A percentile compares a stretch with the other conserved stretches of the same genome.
Conservation (phyloP, 2,329 filamentous ascomycete species). For the Colletotrichum tamarilloi region DNA sequence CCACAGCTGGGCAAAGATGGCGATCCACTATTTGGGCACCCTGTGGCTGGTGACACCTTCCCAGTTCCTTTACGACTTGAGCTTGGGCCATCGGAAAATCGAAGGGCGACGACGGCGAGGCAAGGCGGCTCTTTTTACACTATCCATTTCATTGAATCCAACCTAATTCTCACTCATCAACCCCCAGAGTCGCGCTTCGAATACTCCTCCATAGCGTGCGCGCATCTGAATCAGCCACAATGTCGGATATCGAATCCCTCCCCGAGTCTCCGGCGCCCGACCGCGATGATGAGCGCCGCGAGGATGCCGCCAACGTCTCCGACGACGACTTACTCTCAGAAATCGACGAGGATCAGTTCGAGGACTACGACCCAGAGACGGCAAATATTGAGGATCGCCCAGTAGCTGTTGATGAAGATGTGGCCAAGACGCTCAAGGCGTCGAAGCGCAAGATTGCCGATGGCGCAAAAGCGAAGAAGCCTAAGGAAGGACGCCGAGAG, state of each 20-base stretch:
- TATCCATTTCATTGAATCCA: background rate
- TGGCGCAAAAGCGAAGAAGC: conserved; percentile 76
- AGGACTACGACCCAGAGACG: conserved; percentile 74
- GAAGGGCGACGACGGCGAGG: conserved; percentile 10
- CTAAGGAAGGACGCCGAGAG: conserved; percentile 77
- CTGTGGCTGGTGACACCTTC: conserved; percentile 9
- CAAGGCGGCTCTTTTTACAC: background rate
- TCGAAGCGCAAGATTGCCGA: conserved; percentile 74
- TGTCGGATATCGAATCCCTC: conserved; percentile 61
- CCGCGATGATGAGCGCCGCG: conserved; percentile 51
- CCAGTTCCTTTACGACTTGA: conserved; percentile 1
- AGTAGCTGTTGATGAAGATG: conserved; percentile 75
- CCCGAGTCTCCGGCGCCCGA: conserved; percentile 47
- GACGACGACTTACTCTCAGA: conserved; percentile 72
- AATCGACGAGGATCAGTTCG: conserved; percentile 76
- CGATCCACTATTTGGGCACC: background rate
- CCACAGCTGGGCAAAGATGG: background rate
- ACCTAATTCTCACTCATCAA: background rate
- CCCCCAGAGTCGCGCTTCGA: background rate
- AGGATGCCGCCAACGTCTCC: conserved; percentile 47
- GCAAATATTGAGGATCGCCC: conserved; percentile 73
- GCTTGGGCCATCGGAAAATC: conserved; percentile 35
- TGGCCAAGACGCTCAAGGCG: conserved; percentile 71
- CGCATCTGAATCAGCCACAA: conserved; percentile 37
- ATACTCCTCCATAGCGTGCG: background rate